phyloP scores from a whole-genome alignment of 169 alveolate genomes.

The Plasmodium gallinaceum region DNA sequence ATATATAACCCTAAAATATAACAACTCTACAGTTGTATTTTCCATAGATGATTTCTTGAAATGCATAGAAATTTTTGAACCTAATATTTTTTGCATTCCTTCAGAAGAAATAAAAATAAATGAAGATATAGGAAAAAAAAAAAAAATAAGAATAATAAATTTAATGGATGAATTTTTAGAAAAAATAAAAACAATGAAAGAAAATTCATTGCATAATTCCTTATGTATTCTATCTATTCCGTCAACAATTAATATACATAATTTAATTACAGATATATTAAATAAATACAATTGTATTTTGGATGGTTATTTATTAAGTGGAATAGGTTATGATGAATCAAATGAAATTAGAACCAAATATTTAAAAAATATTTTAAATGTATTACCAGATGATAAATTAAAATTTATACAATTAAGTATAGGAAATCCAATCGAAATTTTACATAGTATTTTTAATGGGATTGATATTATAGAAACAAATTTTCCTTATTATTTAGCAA shows the following conservation, averaged over 20 bases:
- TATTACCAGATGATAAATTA: conserved; percentile 54
- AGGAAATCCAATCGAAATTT: conserved; percentile 80
- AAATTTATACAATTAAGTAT: conserved; percentile 77
- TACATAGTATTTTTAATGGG: conserved; percentile 80
- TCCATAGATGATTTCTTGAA: conserved; percentile 51
- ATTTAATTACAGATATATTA: conserved; percentile 12
- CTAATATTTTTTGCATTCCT: conserved; percentile 71
- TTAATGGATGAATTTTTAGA: conserved; percentile 63
- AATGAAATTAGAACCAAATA: conserved; percentile 30
- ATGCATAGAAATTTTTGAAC: conserved; percentile 70
- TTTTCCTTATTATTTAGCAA: conserved; percentile 77
- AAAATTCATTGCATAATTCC: conserved; percentile 9
- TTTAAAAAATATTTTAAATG: conserved; percentile 29
- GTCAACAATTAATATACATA: conserved; percentile 31
- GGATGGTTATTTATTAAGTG: conserved; percentile 59
- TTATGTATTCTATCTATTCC: conserved; percentile 63
- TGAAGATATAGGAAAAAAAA: conserved; percentile 67
- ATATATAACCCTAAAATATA: conserved; percentile 34
- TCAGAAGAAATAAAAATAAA: conserved; percentile 63
- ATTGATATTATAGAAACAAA: conserved; percentile 79
- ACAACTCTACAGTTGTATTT: conserved; percentile 23
- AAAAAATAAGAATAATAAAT: conserved; percentile 44
- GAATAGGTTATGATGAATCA: conserved; percentile 74
- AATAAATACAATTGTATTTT: conserved; percentile 39
- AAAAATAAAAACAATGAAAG: conserved; percentile 47